phyloP scores from a whole-genome alignment of 192 early-diverging fungal genomes.

The Entomortierella beljakovae region DNA sequence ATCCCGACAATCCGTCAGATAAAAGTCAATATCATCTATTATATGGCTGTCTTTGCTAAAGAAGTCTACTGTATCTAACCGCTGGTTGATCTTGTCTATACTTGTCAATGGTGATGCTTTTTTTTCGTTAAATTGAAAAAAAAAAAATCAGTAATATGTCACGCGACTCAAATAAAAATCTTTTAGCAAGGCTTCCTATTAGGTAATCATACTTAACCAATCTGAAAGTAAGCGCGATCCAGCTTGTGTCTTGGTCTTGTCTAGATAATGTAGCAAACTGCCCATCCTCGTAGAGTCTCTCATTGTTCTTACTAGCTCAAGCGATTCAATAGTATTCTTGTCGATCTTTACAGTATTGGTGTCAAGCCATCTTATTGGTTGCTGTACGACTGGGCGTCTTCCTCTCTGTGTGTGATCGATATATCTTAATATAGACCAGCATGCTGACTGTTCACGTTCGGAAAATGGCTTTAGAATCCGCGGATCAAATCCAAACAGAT shows the following conservation, averaged over 20 bases:
- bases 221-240: conserved; percentile 79
- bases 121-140: neutral
- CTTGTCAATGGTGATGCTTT: conserved; percentile 76
- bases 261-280: conserved; percentile 77
- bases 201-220: conserved; percentile 64
- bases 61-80: conserved; percentile 81
- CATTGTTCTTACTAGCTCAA: conserved; percentile 79
- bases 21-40: conserved; percentile 59
- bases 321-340: conserved; percentile 77
- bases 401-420: conserved; percentile 78
- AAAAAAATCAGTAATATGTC: neutral
- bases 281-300: conserved; percentile 62
- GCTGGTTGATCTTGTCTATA: conserved; percentile 70
- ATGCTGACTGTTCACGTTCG: conserved; percentile 53
- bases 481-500: conserved; percentile 32
- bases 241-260: conserved; percentile 83
- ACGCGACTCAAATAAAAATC: too few species aligned
- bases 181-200: neutral
- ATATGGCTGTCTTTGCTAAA: conserved; percentile 69
- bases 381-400: conserved; percentile 68
- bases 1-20: conserved; percentile 70
- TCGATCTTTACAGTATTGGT: conserved; percentile 81
- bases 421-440: conserved; percentile 76
- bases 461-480: conserved; percentile 16
- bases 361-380: conserved; percentile 66